phyloP scores from a whole-genome alignment of 441 rosid species.

The Gossypium laxum region DNA sequence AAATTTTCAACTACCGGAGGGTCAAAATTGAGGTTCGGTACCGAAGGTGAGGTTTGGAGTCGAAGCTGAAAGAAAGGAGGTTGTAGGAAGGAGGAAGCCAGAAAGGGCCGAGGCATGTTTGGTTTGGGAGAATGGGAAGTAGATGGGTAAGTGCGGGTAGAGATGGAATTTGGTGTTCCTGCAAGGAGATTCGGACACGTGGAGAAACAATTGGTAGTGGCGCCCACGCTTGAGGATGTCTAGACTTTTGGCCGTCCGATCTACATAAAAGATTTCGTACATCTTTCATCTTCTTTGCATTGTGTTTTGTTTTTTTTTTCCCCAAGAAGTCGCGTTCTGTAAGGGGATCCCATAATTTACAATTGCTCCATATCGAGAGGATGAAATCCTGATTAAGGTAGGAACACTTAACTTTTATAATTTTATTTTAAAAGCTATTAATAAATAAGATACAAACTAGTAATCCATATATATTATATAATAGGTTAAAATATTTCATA shows the following conservation, averaged over 20 bases:
- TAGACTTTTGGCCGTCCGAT: neutral
- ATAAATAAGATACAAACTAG: too few relatives aligned
- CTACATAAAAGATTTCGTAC: neutral
- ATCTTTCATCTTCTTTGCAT: neutral
- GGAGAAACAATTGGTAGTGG: neutral
- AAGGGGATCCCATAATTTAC: neutral
- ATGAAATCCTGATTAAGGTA: too few relatives aligned
- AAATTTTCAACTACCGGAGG: constrained; percentile 60
- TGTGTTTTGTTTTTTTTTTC: too few relatives aligned
- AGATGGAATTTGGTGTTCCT: constrained; percentile 8
- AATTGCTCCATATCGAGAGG: too few relatives aligned
- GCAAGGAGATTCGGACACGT: constrained; percentile 16
- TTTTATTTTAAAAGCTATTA: too few relatives aligned
- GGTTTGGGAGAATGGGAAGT: neutral
- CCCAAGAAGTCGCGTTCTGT: neutral
- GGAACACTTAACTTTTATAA: too few relatives aligned
- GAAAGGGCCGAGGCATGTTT: neutral
- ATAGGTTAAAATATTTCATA: too few relatives aligned
- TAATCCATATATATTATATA: too few relatives aligned
- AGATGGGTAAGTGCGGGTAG: constrained; percentile 17
- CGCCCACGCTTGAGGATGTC: neutral
- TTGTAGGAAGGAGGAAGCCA: neutral
- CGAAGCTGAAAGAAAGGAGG: constrained; percentile 18
- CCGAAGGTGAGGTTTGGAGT: constrained; percentile 19
- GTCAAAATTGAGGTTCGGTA: constrained; percentile 36